These are phyloP conservation scores for Starmera dryadoides DNA, from an alignment of 805 yeast species.

Conservation along the genomic window DNA sequence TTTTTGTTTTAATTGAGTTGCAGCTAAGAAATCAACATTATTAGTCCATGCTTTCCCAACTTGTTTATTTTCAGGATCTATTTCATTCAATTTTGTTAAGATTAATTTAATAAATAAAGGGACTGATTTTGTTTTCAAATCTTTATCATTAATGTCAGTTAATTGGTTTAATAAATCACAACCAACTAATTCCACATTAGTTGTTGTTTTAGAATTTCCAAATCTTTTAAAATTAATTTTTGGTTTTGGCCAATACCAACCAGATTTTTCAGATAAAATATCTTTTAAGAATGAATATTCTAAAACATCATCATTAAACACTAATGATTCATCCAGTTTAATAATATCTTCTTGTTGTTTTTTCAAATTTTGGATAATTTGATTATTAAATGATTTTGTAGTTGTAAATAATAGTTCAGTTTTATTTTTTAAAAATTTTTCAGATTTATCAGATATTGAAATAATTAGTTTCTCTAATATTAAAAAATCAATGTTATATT, in stretches of 20 bases:
- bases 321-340: neutral
- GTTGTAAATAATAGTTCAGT: conserved; percentile 7
- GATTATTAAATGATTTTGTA: conserved; percentile 7
- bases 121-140: conserved; percentile 7
- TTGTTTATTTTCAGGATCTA: neutral
- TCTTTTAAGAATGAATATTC: conserved; percentile 6
- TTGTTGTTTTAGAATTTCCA: conserved; percentile 1
- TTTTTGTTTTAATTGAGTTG: conserved; percentile 11
- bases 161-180: conserved; percentile 15
- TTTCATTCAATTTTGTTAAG: conserved; percentile 5
- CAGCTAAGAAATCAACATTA: conserved; percentile 11
- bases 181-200: conserved; percentile 10
- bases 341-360: conserved; percentile 2
- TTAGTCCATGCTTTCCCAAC: conserved; percentile 9
- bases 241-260: conserved; percentile 21
- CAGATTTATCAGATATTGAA: conserved; percentile 6
- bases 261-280: conserved; percentile 1
- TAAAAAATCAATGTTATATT: conserved; percentile 1
- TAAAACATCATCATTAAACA: conserved; percentile 3
- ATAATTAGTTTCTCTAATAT: conserved; percentile 9
- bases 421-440: conserved; percentile 12
- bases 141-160: conserved; percentile 1
- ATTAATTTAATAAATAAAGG: conserved; percentile 13
- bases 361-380: conserved; percentile 3
- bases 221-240: conserved; percentile 5